phyloP scores from a whole-genome alignment of 768 basidiomycete genomes.

The Tephrocybe sp. region DNA sequence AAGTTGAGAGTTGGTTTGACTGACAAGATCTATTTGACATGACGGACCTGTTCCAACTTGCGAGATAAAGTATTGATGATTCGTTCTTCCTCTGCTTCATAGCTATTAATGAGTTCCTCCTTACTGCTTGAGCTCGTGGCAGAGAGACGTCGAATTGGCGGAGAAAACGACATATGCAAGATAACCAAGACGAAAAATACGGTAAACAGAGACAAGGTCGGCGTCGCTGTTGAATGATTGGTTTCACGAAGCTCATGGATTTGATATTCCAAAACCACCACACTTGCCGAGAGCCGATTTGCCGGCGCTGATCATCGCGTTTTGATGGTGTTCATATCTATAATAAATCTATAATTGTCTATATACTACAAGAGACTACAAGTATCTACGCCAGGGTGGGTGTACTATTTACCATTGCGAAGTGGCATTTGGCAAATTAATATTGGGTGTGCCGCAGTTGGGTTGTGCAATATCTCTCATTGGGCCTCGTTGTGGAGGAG shows the following conservation, averaged over 20 bases:
- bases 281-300: conserved; percentile 14
- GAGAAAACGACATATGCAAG: conserved; percentile 41
- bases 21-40: not conserved
- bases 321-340: not conserved
- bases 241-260: conserved; percentile 14
- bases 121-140: conserved; percentile 51
- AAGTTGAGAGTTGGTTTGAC: not conserved
- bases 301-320: not conserved
- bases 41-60: conserved; percentile 76
- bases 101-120: conserved; percentile 82
- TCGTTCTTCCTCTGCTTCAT: conserved; percentile 88
- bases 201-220: not conserved
- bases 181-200: not conserved
- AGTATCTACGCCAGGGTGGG: no score
- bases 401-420: no score
- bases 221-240: conserved; percentile 7
- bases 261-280: conserved; percentile 10
- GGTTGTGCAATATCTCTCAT: no score
- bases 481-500: no score
- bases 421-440: no score
- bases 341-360: no score
- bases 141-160: conserved; percentile 59
- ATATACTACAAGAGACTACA: no score
- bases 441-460: no score
- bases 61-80: conserved; percentile 81